Base-by-base conservation (phyloP, 805 yeast genomes). In the Pichia deserticola region DNA sequence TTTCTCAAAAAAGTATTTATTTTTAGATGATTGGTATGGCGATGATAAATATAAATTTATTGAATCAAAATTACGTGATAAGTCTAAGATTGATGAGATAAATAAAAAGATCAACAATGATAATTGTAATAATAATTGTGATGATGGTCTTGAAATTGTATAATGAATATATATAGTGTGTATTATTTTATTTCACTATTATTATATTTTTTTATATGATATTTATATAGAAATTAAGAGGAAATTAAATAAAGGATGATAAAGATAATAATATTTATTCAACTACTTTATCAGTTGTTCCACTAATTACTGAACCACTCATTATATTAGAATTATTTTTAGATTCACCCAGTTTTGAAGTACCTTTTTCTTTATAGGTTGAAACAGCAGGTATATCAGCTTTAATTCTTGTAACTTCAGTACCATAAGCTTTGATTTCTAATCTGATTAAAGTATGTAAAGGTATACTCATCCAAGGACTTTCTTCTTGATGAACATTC, bases 401-500 rank as follows among this genome's bases (percentile, higher is more conserved):
- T 59, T 89, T 89, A 51, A 93, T 87, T 58, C 95, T 76, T 20
- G 92, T 85, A 15, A 90, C 98, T 40, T 82, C 69, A 0, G 99
- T 90, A 45, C 83, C 84, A 61, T 88, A 90, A 0, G 99, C 97
- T 50, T 95, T 76, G n/a, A 97, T 97, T 65, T 93, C 98, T 54
- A 93, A 73, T 63, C 89, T 86, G 60, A 93, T 93, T 64, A 93
- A 71, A 0, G 99, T 93, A 64, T 93, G 99, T 59, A 93, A 72
- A 6, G 99, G 99, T 51, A 93, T 95, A 38, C 95, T 88, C 96
- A 93, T 89, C 99, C 99, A 93, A 5, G 99, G 99, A 51, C 90
- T 80, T 65, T 89, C 92, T 60, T 92, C 97, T 66, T 92, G 98
- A 5, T 97, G 97, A 20, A 93, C 95, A 64, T 93, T 92, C 98